phyloP scores from a whole-genome alignment of 2,329 filamentous ascomycete species.

The Orbilia oligospora region DNA sequence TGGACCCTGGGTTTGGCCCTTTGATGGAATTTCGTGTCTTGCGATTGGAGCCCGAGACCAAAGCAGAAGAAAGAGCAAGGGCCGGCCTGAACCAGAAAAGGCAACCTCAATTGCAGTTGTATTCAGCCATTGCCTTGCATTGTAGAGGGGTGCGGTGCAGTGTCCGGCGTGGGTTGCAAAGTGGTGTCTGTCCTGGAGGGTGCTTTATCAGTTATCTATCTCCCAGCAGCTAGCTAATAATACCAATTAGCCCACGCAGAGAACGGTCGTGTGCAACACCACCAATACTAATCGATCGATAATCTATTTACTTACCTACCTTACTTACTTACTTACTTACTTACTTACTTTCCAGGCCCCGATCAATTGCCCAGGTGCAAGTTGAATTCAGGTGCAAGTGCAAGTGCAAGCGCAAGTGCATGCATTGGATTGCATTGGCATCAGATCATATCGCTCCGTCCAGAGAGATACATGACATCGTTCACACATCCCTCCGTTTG shows the following conservation, averaged over 20 bases:
- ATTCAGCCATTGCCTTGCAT: constrained; percentile 22
- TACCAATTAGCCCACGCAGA: constrained; percentile 32
- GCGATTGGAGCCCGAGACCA: constrained; percentile 52
- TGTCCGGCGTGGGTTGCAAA: background rate
- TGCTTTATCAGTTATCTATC: constrained; percentile 54
- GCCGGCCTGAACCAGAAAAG: constrained; percentile 48
- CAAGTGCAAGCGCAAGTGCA: too few species aligned
- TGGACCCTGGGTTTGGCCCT: constrained; percentile 55
- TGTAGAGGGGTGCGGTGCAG: background rate
- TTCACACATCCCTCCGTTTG: constrained; percentile 24
- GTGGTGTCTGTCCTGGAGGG: constrained; percentile 30
- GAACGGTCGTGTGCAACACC: constrained; percentile 60
- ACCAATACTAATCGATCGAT: background rate
- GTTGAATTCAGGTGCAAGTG: too few species aligned
- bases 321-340: too few species aligned
- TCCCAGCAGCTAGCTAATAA: constrained; percentile 22
- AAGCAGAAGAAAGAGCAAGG: constrained; percentile 21
- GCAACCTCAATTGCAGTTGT: constrained; percentile 45
- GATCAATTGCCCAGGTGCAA: background rate
- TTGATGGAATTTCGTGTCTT: constrained; percentile 16
- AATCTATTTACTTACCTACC: too few species aligned
- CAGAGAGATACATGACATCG: constrained; percentile 34
- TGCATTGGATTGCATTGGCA: constrained; percentile 15
- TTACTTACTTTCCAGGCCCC: background rate
- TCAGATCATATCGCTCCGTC: constrained; percentile 31